Base-by-base conservation (phyloP, 306 rosid species). In the Quercus ilex region DNA sequence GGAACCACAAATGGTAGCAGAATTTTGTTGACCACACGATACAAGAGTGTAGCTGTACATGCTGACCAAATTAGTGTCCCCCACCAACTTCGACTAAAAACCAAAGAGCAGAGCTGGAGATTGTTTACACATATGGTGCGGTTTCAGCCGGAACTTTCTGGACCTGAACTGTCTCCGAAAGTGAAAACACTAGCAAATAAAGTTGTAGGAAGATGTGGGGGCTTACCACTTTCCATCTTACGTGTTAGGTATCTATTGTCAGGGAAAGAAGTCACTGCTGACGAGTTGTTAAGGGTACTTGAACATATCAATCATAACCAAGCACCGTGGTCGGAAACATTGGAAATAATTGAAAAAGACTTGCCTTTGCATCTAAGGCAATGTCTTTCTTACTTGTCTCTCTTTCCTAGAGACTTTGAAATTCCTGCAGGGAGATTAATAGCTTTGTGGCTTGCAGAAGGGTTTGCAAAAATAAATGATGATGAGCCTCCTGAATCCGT, bases 1-100 rank as follows among this genome's bases (percentile, higher is more conserved):
- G 79, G 72, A 6, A 52, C 20, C 76, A 62, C 78, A 28, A 53
- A 53, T 0, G 75, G 75, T 9, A 15, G 74, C 69, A 81, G 77
- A 76, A 2, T 87, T 63, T 4, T 87, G 31, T 35, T 83, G n/a
- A 87, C 82, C 7, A 58, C 82, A 28, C 80, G 75, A 21, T 18
- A 73, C 21, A 5, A 6, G 25, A 31, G n/a, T 13, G 55, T 43
- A 12, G 71, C 71, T 30, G 69, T 18, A 28, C 28, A 6, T 19
- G n/a, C 3, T 8, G 58, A 35, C 17, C 52, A 59, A 18, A 46
- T 35, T 17, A 38, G 57, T 20, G 43, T 55, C 43, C 55, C 30
- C 68, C 57, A 55, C 63, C 73, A 13, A 12, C 55, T 87, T 10
- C 75, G 68, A 1, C 56, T 84, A 23, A 69, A 80, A 17, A 77